phyloP scores from a whole-genome alignment of 257 asterid genomes.

The Nicotiana sylvestris region DNA sequence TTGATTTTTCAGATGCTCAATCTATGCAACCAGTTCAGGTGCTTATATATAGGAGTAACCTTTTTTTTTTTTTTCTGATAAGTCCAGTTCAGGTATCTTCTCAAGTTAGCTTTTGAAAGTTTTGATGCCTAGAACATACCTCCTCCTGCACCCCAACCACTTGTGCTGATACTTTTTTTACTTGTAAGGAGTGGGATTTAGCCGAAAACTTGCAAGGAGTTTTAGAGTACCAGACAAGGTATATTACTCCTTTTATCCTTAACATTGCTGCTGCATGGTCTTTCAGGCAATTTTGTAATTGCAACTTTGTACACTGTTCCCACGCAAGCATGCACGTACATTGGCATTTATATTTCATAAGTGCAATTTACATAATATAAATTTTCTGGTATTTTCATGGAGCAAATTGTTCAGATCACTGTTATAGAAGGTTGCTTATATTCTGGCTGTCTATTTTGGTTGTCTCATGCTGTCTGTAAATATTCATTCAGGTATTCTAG shows the following conservation, averaged over 20 bases:
- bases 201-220: slow-evolving; percentile 85
- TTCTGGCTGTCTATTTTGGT: neutral
- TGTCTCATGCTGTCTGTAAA: slow-evolving; percentile 5
- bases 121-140: neutral
- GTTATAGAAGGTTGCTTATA: neutral
- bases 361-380: neutral
- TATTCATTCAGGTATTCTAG: slow-evolving; percentile 67
- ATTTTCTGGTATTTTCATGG: neutral
- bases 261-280: neutral
- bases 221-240: slow-evolving; percentile 94
- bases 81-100: neutral
- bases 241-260: slow-evolving; percentile 9
- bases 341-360: neutral
- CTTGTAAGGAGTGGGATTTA: slow-evolving; percentile 91
- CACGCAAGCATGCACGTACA: neutral
- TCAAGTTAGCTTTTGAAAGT: slow-evolving; percentile 9
- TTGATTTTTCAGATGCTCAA: slow-evolving; percentile 96
- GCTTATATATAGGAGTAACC: neutral
- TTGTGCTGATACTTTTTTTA: slow-evolving; percentile 13
- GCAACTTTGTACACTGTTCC: neutral
- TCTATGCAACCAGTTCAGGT: slow-evolving; percentile 92
- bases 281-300: slow-evolving; percentile 10
- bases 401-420: neutral
- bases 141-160: slow-evolving; percentile 8
- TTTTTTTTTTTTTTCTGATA: neutral